Evolutionary conservation across 495 filamentous ascomycete species (phyloP), one percentile per base, ranked within the genome.

Genomic region (Tuber brumale): DNA sequence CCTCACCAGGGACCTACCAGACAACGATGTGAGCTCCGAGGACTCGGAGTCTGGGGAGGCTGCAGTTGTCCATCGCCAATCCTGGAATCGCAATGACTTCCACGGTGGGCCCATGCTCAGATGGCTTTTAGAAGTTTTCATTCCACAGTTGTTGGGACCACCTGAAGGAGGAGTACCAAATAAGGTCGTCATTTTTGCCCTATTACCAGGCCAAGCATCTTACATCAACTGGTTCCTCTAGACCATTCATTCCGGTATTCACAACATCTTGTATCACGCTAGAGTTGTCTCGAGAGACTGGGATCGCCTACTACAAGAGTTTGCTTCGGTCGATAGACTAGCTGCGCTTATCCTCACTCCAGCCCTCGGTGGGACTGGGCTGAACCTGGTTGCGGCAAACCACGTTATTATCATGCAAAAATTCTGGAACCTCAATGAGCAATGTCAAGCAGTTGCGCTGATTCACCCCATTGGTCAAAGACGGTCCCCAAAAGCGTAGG

Each of bases 131-230:
- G 41, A n/a, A 18, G 23, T 8, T 18, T 42, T 74, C 5, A 27
- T 74, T 7, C 57, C 72, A 0, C 3, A 69, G 57, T 69, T 74
- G 44, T 27, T 16, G 21, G 41, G 27, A 2, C 3, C 39, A 9
- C 27, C 5, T 3, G 5, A 70, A 42, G 46, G 6, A 23, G 23
- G 8, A 18, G 6, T 69, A 12, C 61, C 73, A 0, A 42, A 74
- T 35, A 74, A 45, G 39, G 37, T 44, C 35, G 61, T 74, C 3
- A 42, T 74, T 5, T 74, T 74, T n/a, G 72, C 72, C 19, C 72
- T 51, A 3, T 69, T 69, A 19, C 51, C 37, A 74, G 51, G 31
- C 3, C 48, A 74, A 74, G 69, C 72, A 61, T 74, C 61, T 19
- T 31, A 66, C 12, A 35, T 69, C 42, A 69, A 74, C 27, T 74